A percentile compares a stretch with the other conserved stretches of the same genome.
These are phyloP conservation scores for Pseudogymnoascus sp. DNA, from an alignment of 2,329 filamentous ascomycete genomes.

Conservation along the genomic window DNA sequence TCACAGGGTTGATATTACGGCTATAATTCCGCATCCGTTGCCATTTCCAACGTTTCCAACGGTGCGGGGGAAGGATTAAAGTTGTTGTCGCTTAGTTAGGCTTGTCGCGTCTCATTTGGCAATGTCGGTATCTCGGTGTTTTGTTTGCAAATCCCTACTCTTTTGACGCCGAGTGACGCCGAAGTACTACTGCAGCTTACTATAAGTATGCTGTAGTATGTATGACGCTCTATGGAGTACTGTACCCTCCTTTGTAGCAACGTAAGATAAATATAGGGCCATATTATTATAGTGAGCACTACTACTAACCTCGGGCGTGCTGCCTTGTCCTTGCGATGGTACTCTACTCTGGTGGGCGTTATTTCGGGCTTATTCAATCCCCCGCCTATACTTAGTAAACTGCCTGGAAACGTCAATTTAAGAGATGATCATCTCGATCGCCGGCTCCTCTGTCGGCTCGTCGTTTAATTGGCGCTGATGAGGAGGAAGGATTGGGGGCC, in stretches of 20 bases:
- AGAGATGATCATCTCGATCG: slow-evolving; percentile 5
- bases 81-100: background rate
- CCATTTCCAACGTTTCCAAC: background rate
- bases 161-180: background rate
- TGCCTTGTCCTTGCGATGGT: background rate
- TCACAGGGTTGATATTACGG: background rate
- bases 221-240: background rate
- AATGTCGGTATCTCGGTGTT: background rate
- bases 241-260: background rate
- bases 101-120: background rate
- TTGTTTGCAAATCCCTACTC: background rate
- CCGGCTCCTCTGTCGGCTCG: background rate
- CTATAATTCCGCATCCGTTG: slow-evolving; percentile 7
- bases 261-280: background rate
- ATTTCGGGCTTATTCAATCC: background rate
- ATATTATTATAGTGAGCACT: background rate
- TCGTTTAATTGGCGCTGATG: background rate
- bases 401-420: background rate
- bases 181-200: background rate
- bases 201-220: background rate
- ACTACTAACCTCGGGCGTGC: background rate
- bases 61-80: background rate
- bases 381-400: background rate
- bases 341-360: background rate
- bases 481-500: background rate